Percentiles rank a stretch among this genome's conserved stretches.
Evolutionary conservation across 257 asterid genomes (phyloP).

Genomic region (Rhazya stricta): DNA sequence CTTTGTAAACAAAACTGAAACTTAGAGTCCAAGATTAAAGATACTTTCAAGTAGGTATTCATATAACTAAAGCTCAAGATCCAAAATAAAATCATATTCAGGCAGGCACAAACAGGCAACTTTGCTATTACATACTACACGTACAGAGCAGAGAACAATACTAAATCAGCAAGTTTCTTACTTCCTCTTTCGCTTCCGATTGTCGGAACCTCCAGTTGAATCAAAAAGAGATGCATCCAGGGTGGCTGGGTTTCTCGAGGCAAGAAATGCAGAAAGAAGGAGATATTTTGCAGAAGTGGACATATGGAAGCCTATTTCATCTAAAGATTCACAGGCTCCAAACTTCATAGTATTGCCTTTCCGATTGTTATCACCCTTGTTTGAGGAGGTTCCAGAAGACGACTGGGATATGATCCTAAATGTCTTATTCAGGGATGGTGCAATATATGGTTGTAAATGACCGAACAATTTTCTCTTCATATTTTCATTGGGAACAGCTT

Average conservation of each 20-base stretch:
- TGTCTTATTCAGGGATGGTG: conserved; percentile 53
- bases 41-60: neutral
- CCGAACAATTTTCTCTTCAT: conserved; percentile 54
- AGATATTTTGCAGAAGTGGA: conserved; percentile 83
- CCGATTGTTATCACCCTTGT: conserved; percentile 36
- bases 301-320: conserved; percentile 70
- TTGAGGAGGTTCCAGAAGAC: conserved; percentile 30
- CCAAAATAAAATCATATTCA: neutral
- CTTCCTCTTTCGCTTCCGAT: conserved; percentile 76
- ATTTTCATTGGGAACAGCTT: conserved; percentile 49
- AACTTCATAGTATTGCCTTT: conserved; percentile 39
- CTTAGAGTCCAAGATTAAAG: neutral
- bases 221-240: conserved; percentile 93
- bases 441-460: conserved; percentile 62
- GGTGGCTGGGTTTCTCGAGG: conserved; percentile 97
- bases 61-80: neutral
- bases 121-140: neutral
- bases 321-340: conserved; percentile 38
- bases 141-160: neutral
- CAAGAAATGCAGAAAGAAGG: conserved; percentile 88
- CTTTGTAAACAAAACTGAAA: neutral
- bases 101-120: neutral
- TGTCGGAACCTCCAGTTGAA: conserved; percentile 82
- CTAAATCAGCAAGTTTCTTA: conserved; percentile 33
- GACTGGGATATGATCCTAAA: conserved; percentile 46